Conservation (phyloP, 345 rosid genomes). For the Ceriops tagal region DNA sequence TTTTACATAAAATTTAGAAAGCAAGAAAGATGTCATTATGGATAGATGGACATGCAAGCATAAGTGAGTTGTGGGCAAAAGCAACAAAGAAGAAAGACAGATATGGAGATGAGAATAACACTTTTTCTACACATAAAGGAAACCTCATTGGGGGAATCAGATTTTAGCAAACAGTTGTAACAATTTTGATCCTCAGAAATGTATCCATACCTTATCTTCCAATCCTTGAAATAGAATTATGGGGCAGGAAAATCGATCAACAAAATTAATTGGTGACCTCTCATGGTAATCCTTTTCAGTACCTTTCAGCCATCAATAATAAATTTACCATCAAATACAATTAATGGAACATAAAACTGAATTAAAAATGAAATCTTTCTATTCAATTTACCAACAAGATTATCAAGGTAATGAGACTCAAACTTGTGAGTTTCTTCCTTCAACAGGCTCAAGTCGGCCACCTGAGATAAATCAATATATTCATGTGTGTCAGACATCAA, state of each 20-base stretch:
- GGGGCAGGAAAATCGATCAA: constrained; percentile 87
- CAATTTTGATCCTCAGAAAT: not conserved
- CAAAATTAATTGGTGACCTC: constrained; percentile 83
- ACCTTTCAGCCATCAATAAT: constrained; percentile 45
- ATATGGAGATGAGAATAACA: too few relatives aligned
- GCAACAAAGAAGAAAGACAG: too few relatives aligned
- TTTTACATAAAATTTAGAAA: too few relatives aligned
- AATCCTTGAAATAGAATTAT: constrained; percentile 90
- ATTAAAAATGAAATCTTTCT: not conserved
- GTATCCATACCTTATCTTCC: constrained; percentile 73
- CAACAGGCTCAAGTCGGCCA: constrained; percentile 74
- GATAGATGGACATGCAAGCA: too few relatives aligned
- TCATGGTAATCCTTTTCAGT: constrained; percentile 62
- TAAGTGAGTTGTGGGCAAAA: too few relatives aligned
- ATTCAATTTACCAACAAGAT: constrained; percentile 78
- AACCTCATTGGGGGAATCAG: too few relatives aligned
- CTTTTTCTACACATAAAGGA: too few relatives aligned
- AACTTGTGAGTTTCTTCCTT: constrained; percentile 85
- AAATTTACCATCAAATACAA: constrained; percentile 12
- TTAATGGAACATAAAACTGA: constrained; percentile 7
- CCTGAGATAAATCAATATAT: constrained; percentile 40
- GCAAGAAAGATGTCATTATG: too few relatives aligned
- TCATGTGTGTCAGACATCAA: not conserved
- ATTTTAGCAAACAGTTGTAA: not conserved
- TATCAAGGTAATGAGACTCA: constrained; percentile 80